Percentiles rank a stretch among this genome's conserved stretches.
Evolutionary conservation across 2,329 filamentous ascomycete genomes (phyloP).

Genomic region (Cladosporium phlei): DNA sequence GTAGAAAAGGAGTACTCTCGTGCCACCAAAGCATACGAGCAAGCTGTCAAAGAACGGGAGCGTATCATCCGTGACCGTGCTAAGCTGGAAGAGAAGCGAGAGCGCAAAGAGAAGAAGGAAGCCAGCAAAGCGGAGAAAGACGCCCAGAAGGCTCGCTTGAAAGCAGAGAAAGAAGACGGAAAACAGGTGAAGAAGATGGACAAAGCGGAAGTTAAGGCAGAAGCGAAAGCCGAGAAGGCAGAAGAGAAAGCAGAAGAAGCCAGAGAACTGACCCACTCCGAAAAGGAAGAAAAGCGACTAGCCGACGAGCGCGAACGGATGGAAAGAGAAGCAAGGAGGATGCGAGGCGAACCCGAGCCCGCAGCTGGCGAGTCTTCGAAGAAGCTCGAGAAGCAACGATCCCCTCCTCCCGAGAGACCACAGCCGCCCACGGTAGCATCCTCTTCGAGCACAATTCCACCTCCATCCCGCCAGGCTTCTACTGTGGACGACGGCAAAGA

Average conservation of each 20-base stretch:
- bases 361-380: background rate
- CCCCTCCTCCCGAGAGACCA: background rate
- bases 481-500: conserved; percentile 13
- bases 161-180: conserved; percentile 34
- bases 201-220: conserved; percentile 24
- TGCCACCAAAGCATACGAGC: conserved; percentile 60
- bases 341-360: conserved; percentile 27
- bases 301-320: conserved; percentile 28
- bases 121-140: conserved; percentile 26
- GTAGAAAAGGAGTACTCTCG: conserved; percentile 65
- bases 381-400: background rate
- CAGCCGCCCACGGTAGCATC: no score
- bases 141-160: conserved; percentile 19
- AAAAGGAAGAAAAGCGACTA: conserved; percentile 28
- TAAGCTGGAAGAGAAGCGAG: conserved; percentile 50
- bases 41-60: conserved; percentile 61
- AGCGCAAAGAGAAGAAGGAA: conserved; percentile 32
- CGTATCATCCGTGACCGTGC: conserved; percentile 60
- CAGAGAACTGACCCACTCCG: conserved; percentile 25
- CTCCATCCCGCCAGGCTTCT: conserved; percentile 10
- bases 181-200: conserved; percentile 30
- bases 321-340: conserved; percentile 27
- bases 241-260: conserved; percentile 26
- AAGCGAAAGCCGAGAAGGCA: conserved; percentile 30
- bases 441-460: no score